These are phyloP conservation scores for Marchantia paleacea DNA, from an alignment of 225 moss, liverwort and hornwort species.

Conservation along the genomic window DNA sequence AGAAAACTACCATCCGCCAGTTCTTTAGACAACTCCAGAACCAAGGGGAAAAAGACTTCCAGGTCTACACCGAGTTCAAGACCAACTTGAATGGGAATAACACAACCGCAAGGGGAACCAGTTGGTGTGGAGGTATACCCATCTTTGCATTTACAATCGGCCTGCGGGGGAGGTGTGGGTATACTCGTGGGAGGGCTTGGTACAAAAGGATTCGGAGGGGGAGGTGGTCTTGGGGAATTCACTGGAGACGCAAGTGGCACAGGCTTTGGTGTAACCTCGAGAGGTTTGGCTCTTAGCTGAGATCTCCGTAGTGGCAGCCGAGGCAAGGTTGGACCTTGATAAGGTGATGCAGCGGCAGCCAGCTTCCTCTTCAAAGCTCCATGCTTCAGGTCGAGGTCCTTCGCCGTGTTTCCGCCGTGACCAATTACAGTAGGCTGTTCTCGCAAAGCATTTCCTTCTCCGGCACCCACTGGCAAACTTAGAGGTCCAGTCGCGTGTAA, in stretches of 20 bases:
- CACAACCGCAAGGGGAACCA: conserved; percentile 64
- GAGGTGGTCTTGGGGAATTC: conserved; percentile 3
- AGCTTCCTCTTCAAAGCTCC: conserved; percentile 4
- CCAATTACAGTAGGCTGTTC: not conserved
- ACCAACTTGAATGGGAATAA: conserved; percentile 59
- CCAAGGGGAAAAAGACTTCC: conserved; percentile 55
- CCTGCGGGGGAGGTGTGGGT: conserved; percentile 12
- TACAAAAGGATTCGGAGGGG: not conserved
- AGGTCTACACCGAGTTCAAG: conserved; percentile 52
- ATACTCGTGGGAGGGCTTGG: not conserved
- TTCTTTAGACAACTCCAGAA: conserved; percentile 59
- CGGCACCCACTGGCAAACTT: not conserved
- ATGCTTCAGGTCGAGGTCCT: not conserved
- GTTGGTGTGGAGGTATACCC: conserved; percentile 63
- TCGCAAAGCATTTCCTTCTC: not conserved
- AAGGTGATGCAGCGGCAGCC: not conserved
- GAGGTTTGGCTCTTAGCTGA: not conserved
- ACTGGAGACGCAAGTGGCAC: conserved; percentile 1
- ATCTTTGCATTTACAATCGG: conserved; percentile 44
- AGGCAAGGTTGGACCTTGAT: not conserved
- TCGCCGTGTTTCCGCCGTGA: not conserved
- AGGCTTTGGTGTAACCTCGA: conserved; percentile 8
- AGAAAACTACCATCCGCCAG: conserved; percentile 60
- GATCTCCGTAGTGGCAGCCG: conserved; percentile 6
- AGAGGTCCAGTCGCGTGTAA: not conserved